Percentiles rank a stretch among this genome's conserved stretches.
Evolutionary conservation across 208 protist genomes (phyloP).

Genomic region (Acanthamoeba polyphaga): DNA sequence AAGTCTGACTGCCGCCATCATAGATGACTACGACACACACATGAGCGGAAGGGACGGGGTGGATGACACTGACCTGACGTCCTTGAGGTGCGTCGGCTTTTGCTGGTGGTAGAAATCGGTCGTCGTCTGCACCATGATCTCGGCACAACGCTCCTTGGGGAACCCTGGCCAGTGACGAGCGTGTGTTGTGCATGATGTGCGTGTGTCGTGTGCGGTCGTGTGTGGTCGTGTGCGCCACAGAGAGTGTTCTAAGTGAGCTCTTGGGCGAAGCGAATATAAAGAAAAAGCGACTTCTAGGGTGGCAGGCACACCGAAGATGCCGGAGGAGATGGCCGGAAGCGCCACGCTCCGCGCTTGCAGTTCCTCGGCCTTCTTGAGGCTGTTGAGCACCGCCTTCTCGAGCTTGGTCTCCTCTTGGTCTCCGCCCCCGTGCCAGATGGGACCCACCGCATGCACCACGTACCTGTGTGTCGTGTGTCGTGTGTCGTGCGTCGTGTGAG

Average conservation of each 20-base stretch:
- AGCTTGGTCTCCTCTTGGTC: neutral
- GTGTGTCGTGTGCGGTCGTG: neutral
- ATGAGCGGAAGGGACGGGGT: too few species aligned
- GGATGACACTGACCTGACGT: neutral
- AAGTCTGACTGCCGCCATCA: too few species aligned
- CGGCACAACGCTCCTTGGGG: constrained; percentile 70
- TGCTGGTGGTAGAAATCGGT: constrained; percentile 47
- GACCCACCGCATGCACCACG: constrained; percentile 49
- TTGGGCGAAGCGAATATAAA: neutral
- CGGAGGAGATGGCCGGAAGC: constrained; percentile 16
- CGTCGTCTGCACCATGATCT: constrained; percentile 56
- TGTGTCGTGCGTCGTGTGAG: neutral
- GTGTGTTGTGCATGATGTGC: neutral
- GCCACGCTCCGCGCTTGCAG: neutral
- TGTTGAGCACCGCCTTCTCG: constrained; percentile 5
- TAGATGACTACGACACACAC: too few species aligned
- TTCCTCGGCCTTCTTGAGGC: constrained; percentile 13
- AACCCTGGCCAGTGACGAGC: neutral
- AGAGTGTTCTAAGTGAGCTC: too few species aligned
- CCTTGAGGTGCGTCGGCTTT: neutral
- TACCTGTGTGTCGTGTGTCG: neutral
- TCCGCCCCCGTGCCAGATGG: constrained; percentile 19
- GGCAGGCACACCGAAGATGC: constrained; percentile 50
- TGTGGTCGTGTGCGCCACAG: neutral
- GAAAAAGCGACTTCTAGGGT: neutral